These are phyloP conservation scores for Graphium sp. DNA, from an alignment of 2,329 filamentous ascomycete species.

Conservation along the genomic window DNA sequence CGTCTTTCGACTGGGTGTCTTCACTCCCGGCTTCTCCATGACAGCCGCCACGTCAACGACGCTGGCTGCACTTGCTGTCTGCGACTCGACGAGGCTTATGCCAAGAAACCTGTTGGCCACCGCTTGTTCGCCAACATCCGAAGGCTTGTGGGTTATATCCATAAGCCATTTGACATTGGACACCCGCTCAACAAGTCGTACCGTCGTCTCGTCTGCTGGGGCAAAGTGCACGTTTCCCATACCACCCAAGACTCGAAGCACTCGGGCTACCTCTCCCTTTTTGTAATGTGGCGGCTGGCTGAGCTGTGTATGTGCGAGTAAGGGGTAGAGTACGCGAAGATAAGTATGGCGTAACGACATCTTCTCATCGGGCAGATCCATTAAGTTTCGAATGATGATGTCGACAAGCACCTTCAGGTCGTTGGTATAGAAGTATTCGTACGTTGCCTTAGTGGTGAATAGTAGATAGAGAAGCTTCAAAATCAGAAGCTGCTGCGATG, in stretches of 20 bases:
- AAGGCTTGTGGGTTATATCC: not conserved
- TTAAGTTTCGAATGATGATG: constrained; percentile 90
- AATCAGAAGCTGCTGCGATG: constrained; percentile 87
- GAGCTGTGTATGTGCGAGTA: constrained; percentile 84
- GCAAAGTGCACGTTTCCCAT: constrained; percentile 58
- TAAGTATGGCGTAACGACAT: constrained; percentile 77
- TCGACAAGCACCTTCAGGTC: constrained; percentile 87
- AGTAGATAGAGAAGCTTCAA: constrained; percentile 89
- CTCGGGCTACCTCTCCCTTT: constrained; percentile 60
- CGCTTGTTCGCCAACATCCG: constrained; percentile 12
- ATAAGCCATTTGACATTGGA: constrained; percentile 54
- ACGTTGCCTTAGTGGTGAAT: constrained; percentile 80
- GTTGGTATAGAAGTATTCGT: constrained; percentile 98
- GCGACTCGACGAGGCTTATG: constrained; percentile 49
- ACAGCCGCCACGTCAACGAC: constrained; percentile 65
- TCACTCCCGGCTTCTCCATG: constrained; percentile 66
- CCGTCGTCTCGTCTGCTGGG: constrained; percentile 63
- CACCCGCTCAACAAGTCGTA: constrained; percentile 63
- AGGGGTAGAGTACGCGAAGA: constrained; percentile 75
- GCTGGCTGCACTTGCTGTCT: constrained; percentile 57
- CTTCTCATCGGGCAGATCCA: constrained; percentile 80
- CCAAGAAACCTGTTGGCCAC: constrained; percentile 47
- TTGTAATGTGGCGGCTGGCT: constrained; percentile 83
- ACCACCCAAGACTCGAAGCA: constrained; percentile 56
- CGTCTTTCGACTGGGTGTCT: constrained; percentile 53